Evolutionary conservation across 192 early-diverging fungal genomes (phyloP).

Genomic region (Gamsiella multidivaricata): DNA sequence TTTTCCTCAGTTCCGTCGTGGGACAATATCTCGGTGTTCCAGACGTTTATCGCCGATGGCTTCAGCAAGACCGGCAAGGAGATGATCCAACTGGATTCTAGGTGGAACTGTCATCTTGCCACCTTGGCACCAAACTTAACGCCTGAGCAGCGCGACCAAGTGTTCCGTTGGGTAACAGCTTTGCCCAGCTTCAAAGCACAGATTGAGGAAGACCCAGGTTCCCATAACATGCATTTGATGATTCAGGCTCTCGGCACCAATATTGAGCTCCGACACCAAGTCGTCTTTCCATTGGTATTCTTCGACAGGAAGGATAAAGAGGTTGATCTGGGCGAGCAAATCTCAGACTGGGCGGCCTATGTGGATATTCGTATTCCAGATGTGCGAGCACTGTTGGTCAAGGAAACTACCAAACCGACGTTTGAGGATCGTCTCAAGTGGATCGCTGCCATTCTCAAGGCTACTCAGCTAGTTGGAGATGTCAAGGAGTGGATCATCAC

Average conservation of each 20-base stretch:
- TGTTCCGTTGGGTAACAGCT: conserved; percentile 13
- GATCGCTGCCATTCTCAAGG: conserved; percentile 33
- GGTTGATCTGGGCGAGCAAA: conserved; percentile 19
- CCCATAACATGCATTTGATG: conserved; percentile 1
- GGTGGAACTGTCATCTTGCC: conserved; percentile 33
- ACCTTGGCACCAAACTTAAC: conserved; percentile 8
- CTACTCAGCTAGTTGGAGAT: conserved; percentile 8
- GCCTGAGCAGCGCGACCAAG: conserved; percentile 17
- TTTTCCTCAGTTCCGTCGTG: conserved; percentile 31
- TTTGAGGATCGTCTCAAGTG: conserved; percentile 51
- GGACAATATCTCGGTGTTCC: conserved; percentile 29
- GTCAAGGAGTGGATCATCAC: conserved; percentile 39
- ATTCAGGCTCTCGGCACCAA: conserved; percentile 19
- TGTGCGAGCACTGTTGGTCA: conserved; percentile 28
- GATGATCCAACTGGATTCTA: conserved; percentile 4
- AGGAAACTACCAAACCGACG: conserved; percentile 34
- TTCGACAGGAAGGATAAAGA: conserved; percentile 29
- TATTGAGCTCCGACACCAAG: conserved; percentile 25
- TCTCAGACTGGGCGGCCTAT: conserved; percentile 27
- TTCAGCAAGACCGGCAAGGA: conserved; percentile 7
- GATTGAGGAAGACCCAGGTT: conserved; percentile 11
- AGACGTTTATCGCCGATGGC: conserved; percentile 10
- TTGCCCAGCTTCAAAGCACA: conserved; percentile 23
- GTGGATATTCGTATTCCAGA: conserved; percentile 38
- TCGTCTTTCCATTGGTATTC: conserved; percentile 32